Evolutionary conservation across 2,329 filamentous ascomycete genomes (phyloP), one percentile per base, ranked within the genome.

Genomic region (Albophoma yamanashiensis): DNA sequence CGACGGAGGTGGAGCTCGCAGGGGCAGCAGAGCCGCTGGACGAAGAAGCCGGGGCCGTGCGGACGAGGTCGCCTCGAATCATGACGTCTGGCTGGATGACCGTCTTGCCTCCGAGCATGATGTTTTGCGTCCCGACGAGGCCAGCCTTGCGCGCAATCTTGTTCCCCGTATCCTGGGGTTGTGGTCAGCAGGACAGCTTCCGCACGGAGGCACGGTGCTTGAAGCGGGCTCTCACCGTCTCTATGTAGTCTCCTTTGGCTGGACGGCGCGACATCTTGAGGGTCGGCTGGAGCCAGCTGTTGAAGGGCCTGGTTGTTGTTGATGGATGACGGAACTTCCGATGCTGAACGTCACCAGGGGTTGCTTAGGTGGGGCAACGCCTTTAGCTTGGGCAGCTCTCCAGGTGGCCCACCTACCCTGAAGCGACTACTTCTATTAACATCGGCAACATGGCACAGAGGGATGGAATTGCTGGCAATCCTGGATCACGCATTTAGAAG

Each of bases 81-180:
- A 94, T 92, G 67, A 92, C 93, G 70, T 96, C 92, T 63, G 92
- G 89, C 80, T 96, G 92, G 70, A 99, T 96, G 63, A 97, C 91
- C 0, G 92, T 96, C 76, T 91, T 96, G 64, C 94, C 94, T 67
- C 92, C 94, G 2, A 99, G 88, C 75, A 96, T 96, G 76, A 99
- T 97, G 76, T 97, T 96, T 67, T 96, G 92, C 27, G 93, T 97
- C 68, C 94, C 94, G 69, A 96, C 89, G 67, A 99, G 91, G 71
- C 89, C 87, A 63, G 91, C 90, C 67, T 91, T 91, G 66, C 94
- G 91, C 45, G 92, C 93, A 69, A 99, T 94, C 78, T 97, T 97
- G 83, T 99, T 99, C 66, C 94, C 94, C 3, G 92, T 96, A 76
- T 97, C 93, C 92, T 96, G 66, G 34, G 1, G 58, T 40, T 40